Conservation (phyloP, 257 asterid genomes). For the Haberlea rhodopensis region DNA sequence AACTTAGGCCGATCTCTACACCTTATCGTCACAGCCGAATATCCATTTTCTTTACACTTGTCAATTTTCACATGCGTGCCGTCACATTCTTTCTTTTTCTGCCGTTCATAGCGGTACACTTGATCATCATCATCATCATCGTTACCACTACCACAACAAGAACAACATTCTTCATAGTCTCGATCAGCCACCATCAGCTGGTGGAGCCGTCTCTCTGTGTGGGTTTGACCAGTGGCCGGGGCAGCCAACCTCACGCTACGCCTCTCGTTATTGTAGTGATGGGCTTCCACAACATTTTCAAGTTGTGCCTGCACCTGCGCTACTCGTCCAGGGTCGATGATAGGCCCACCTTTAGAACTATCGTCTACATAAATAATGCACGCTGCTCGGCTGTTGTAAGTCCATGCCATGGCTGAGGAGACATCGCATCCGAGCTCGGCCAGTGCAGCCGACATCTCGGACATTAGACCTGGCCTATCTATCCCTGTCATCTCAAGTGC, state of each 20-base stretch:
- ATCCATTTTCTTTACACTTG: constrained; percentile 39
- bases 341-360: constrained; percentile 34
- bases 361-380: constrained; percentile 67
- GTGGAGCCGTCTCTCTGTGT: constrained; percentile 96
- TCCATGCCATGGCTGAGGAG: constrained; percentile 81
- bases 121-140: constrained; percentile 31
- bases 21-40: constrained; percentile 43
- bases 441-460: constrained; percentile 75
- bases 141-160: constrained; percentile 39
- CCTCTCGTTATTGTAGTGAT: constrained; percentile 52
- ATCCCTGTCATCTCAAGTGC: constrained; percentile 81
- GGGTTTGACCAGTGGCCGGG: constrained; percentile 53
- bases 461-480: constrained; percentile 83
- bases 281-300: constrained; percentile 78
- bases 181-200: constrained; percentile 79
- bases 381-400: constrained; percentile 71
- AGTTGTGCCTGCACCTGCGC: constrained; percentile 70
- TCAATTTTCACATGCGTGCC: constrained; percentile 57
- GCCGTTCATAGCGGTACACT: constrained; percentile 23
- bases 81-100: constrained; percentile 30
- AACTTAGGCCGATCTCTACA: constrained; percentile 56
- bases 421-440: constrained; percentile 77
- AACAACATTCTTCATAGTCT: constrained; percentile 67
- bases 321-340: constrained; percentile 47
- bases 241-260: constrained; percentile 58